Percentiles rank a stretch among this genome's conserved stretches.
These are phyloP conservation scores for Alternaria dauci DNA, from an alignment of 2,329 filamentous ascomycete species.

Conservation along the genomic window DNA sequence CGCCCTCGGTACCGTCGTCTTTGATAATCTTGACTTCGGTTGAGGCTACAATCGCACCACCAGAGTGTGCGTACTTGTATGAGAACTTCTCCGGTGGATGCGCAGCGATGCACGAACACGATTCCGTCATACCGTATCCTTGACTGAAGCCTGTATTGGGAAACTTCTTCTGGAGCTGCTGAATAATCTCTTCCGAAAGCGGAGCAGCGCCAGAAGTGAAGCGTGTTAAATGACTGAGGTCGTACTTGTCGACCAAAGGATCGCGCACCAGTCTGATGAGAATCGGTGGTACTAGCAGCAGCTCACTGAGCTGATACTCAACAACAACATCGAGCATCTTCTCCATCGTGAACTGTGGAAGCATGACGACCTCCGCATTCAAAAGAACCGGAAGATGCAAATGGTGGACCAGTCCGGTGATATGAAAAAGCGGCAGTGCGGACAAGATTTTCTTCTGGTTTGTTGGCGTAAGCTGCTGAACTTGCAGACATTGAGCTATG, in stretches of 20 bases:
- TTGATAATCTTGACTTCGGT: slow-evolving; percentile 69
- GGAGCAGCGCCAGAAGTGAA: slow-evolving; percentile 70
- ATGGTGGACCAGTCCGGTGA: slow-evolving; percentile 51
- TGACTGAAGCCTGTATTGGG: slow-evolving; percentile 69
- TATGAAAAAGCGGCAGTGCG: slow-evolving; percentile 47
- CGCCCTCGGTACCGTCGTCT: slow-evolving; percentile 63
- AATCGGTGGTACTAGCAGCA: slow-evolving; percentile 64
- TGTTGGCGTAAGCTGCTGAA: slow-evolving; percentile 53
- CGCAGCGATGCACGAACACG: slow-evolving; percentile 68
- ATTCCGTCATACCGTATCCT: slow-evolving; percentile 75
- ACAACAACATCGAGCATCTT: slow-evolving; percentile 58
- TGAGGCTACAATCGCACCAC: slow-evolving; percentile 65
- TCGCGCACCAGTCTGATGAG: slow-evolving; percentile 68
- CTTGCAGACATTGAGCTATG: slow-evolving; percentile 66
- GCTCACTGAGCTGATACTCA: slow-evolving; percentile 60
- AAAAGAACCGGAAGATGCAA: slow-evolving; percentile 69
- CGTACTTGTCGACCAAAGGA: slow-evolving; percentile 62
- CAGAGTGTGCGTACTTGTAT: slow-evolving; percentile 66
- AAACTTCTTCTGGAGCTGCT: slow-evolving; percentile 64
- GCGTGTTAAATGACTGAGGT: slow-evolving; percentile 63
- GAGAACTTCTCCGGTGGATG: slow-evolving; percentile 65
- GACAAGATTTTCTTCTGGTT: slow-evolving; percentile 53
- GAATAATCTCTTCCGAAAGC: slow-evolving; percentile 65
- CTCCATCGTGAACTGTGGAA: slow-evolving; percentile 68
- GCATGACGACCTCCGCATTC: slow-evolving; percentile 72